Evolutionary conservation across 2,329 filamentous ascomycete genomes (phyloP), one percentile per base, ranked within the genome.

Genomic region (Neofusicoccum sp.): DNA sequence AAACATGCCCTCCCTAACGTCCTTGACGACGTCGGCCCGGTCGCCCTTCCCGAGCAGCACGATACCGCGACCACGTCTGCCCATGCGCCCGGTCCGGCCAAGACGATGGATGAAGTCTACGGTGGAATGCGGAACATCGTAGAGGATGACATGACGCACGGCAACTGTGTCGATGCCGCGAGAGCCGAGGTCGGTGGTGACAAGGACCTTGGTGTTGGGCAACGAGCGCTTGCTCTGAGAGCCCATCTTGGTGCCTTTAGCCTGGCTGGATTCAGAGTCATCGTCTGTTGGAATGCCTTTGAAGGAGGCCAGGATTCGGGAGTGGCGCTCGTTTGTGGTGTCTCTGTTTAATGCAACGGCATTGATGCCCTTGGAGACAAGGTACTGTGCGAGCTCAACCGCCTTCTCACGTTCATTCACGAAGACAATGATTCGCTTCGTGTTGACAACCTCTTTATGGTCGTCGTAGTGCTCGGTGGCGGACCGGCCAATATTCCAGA

Each of bases 21-120:
- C 95, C 37, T 88, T 87, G 37, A 98, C 93, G 34, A 98, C 86
- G 76, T 98, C 94, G 73, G 90, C 91, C 60, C 95, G 83, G 75
- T 98, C 95, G 66, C 93, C 86, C 75, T 91, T 94, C 66, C 93
- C 94, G 1, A 97, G 91, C 39, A 99, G 80, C 33, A 98, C 93
- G 67, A 98, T 88, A 22, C 93, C 95, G 62, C 93, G 85, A 14
- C 95, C 95, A 74, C 95, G 85, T 66, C 93, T 86, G 2, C 93
- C 93, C 92, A 98, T 98, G 37, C 95, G 86, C 0, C 95, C 95
- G 1, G 95, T 92, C 63, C 95, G 86, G 14, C 95, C 95, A 4
- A 98, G 86, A 14, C 96, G 89, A 77, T 99, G 96, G 71, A 99
- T 97, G 71, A 99, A 99, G 77, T 99, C 96, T 65, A 99, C 96